phyloP scores from a whole-genome alignment of 2,329 filamentous ascomycete species.

The Juglanconis oblonga region DNA sequence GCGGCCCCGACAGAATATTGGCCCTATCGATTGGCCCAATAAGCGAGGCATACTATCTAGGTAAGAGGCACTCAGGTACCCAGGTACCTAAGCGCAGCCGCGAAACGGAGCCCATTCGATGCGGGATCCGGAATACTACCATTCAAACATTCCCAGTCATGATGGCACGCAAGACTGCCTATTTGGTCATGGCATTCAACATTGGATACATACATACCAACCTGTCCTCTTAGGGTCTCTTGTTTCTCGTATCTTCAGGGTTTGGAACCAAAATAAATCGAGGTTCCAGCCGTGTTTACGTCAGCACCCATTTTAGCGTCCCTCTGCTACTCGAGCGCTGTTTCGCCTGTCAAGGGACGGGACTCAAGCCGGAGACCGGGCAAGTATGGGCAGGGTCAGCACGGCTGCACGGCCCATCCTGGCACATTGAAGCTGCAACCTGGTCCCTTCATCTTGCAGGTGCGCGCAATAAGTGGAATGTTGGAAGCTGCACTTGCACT shows the following conservation, averaged over 20 bases:
- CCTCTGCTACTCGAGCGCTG: too few species aligned
- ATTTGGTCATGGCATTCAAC: too few species aligned
- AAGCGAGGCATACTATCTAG: not conserved
- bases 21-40: slow-evolving; percentile 8
- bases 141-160: too few species aligned
- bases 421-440: slow-evolving; percentile 15
- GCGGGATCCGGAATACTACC: too few species aligned
- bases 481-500: not conserved
- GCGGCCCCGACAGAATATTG: slow-evolving; percentile 14
- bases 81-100: not conserved
- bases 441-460: slow-evolving; percentile 14
- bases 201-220: too few species aligned
- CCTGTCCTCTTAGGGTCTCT: too few species aligned
- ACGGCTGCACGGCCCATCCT: slow-evolving; percentile 4
- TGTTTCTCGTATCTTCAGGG: too few species aligned
- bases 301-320: too few species aligned
- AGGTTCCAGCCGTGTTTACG: too few species aligned
- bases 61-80: not conserved
- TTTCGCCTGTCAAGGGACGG: too few species aligned
- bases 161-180: too few species aligned
- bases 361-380: not conserved
- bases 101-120: not conserved
- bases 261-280: too few species aligned
- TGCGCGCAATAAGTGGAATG: not conserved
- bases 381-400: not conserved